These are phyloP conservation scores for Saccharomycopsis oosterbeekiorum DNA, from an alignment of 805 yeast species.

Conservation along the genomic window DNA sequence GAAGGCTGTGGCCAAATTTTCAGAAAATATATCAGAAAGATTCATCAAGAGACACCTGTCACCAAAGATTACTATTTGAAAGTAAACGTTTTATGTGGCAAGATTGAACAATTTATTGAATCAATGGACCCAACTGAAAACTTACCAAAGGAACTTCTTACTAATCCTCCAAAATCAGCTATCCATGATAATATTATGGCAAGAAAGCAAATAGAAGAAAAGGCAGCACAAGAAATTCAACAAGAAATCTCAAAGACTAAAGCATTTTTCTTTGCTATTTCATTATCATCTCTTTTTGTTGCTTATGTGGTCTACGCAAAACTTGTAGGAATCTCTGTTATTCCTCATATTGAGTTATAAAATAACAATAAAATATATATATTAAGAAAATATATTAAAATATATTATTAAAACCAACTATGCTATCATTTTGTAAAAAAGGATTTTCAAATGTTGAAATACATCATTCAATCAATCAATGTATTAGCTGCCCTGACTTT, in stretches of 20 bases:
- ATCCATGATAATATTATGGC: conserved; percentile 32
- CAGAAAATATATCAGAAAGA: conserved; percentile 58
- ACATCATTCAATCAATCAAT: not conserved
- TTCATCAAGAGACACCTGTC: conserved; percentile 72
- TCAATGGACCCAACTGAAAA: conserved; percentile 52
- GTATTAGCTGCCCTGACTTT: not conserved
- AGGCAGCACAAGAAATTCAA: not conserved
- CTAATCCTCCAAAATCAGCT: conserved; percentile 29
- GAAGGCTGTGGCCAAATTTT: conserved; percentile 71
- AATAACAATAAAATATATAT: not conserved
- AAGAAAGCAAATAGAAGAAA: conserved; percentile 33
- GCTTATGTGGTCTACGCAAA: not conserved
- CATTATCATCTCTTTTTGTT: not conserved
- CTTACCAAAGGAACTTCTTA: conserved; percentile 32
- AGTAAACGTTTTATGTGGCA: conserved; percentile 78
- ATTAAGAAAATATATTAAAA: no score
- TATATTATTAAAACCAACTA: no score
- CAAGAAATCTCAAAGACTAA: not conserved
- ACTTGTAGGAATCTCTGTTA: not conserved
- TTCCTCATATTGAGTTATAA: not conserved
- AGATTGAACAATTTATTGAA: conserved; percentile 83
- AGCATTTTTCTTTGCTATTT: not conserved
- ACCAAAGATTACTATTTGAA: conserved; percentile 78
- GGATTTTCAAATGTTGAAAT: no score
- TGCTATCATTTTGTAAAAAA: no score